Evolutionary conservation across 225 moss, liverwort and hornwort species (phyloP), one percentile per base, ranked within the genome.

Genomic region (Anthoceros angustus): DNA sequence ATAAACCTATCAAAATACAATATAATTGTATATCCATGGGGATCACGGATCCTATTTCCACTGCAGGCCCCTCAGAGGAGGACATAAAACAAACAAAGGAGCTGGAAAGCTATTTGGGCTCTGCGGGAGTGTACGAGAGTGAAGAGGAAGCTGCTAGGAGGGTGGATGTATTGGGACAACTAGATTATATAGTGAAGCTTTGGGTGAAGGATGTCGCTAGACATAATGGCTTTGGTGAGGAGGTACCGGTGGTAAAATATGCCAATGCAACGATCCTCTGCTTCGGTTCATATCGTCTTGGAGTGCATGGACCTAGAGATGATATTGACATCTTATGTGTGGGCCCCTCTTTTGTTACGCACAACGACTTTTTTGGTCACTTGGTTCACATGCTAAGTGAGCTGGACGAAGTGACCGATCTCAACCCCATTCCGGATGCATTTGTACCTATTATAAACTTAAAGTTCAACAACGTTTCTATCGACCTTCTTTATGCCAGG

Each of bases 271-370:
- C 89, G 80, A 98, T 98, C 70, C 92, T 98, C 78, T 92, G 91
- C 40, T 98, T 87, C 63, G 95, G 95, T 26, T 98, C 95, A 14
- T 98, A 98, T 40, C 83, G 95, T 0, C 79, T 98, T 42, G 95
- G 95, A 74, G 95, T 95, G 25, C 95, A 98, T 64, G 91, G 91
- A 9, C 95, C 95, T 5, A 86, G 92, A 66, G 87, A 92, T 6
- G 92, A 98, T 67, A 98, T 98, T 62, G 92, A 98, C 40, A 98
- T 91, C 72, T 84, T 98, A 40, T 98, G 98, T 76, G 98, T 98
- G 48, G 92, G 92, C n/a, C 89, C 92, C 50, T 72, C 74, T 23
- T 85, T 92, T 67, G 87, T 82, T 43, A 79, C 80, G 43, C 81
- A 86, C 66, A 87, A 84, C 62, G 92, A 92, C 14, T 98, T 98